Percentiles rank a stretch among this genome's conserved stretches.
These are phyloP conservation scores for Lasiodiplodia gonubiensis DNA, from an alignment of 2,329 filamentous ascomycete genomes.

Conservation along the genomic window DNA sequence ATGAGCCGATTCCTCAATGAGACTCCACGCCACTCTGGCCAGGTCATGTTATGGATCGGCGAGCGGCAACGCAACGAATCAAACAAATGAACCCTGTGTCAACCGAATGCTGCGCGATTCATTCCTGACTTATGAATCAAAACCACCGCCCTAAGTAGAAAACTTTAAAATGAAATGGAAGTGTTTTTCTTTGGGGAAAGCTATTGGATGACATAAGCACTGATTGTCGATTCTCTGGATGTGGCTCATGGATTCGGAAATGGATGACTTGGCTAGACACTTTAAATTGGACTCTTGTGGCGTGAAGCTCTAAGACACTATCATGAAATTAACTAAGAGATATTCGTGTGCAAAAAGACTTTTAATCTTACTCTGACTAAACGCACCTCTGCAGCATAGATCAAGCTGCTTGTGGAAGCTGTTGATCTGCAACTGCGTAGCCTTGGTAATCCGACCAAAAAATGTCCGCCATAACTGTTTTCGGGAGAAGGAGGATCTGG, in stretches of 20 bases:
- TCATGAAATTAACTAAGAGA: no score
- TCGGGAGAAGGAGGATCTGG: slow-evolving; percentile 16
- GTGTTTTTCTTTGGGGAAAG: no score
- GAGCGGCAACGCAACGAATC: background rate
- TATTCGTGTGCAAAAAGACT: no score
- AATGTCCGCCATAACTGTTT: slow-evolving; percentile 29
- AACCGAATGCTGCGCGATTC: background rate
- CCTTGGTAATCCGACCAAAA: slow-evolving; percentile 3
- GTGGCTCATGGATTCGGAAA: no score
- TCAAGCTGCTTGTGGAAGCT: no score
- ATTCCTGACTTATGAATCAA: background rate
- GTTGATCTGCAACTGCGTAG: background rate
- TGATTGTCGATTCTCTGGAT: no score
- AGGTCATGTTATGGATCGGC: background rate
- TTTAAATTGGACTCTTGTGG: no score
- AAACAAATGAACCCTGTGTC: background rate
- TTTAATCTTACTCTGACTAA: no score
- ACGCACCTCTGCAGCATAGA: no score
- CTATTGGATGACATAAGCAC: no score
- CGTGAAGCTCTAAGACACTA: no score
- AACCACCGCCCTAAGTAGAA: background rate
- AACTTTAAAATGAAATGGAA: background rate
- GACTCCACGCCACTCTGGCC: background rate
- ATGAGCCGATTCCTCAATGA: background rate
- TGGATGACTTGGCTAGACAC: no score